Percentiles rank a stretch among this genome's conserved stretches.
Evolutionary conservation across 345 rosid genomes (phyloP).

Genomic region (Angophora floribunda): DNA sequence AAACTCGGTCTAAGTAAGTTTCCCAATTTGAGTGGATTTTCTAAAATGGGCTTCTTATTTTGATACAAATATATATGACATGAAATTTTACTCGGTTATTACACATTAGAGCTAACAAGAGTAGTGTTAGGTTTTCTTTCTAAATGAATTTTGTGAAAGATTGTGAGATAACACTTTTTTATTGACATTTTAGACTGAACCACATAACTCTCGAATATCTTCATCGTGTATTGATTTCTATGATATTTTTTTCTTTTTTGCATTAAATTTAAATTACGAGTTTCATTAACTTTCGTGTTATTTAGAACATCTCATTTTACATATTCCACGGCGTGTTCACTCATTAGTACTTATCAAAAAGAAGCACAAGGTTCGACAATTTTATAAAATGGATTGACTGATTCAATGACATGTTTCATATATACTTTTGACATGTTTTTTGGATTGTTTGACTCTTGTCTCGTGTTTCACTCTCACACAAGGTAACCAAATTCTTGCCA

Average conservation of each 20-base stretch:
- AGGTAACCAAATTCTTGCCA: neutral
- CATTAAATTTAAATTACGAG: neutral
- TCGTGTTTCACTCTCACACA: neutral
- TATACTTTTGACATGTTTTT: neutral
- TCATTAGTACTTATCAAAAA: neutral
- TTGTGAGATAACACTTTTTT: neutral
- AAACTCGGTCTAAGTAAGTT: neutral
- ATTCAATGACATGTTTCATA: neutral
- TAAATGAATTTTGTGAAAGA: fast-evolving
- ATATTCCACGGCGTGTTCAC: neutral
- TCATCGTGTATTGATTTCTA: neutral
- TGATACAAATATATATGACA: neutral
- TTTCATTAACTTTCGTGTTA: neutral
- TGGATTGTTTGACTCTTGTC: neutral
- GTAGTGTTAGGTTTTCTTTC: neutral
- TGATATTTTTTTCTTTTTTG: neutral
- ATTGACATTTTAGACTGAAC: neutral
- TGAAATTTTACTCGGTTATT: neutral
- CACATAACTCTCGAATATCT: neutral
- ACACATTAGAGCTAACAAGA: neutral
- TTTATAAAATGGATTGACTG: neutral
- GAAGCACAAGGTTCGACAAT: neutral
- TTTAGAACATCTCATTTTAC: neutral
- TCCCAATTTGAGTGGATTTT: neutral
- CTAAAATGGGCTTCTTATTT: neutral